Base-by-base conservation (phyloP, 306 rosid genomes). In the Acmispon strigosus region DNA sequence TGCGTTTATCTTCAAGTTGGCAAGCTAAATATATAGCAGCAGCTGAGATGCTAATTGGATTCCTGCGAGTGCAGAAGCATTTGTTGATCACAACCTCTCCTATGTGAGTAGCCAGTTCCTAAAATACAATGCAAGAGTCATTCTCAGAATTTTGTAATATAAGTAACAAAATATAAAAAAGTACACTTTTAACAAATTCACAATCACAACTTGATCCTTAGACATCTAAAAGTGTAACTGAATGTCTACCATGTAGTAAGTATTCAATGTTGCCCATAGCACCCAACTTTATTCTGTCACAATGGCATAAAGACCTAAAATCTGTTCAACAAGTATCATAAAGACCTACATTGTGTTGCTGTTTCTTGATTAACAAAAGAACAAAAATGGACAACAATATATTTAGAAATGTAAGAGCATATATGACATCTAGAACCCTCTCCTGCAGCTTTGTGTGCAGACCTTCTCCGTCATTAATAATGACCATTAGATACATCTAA, bases 1-100 rank as follows among this genome's bases (percentile, higher is more conserved):
- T 94, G 76, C 97, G 93, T 69, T 94, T 94, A 87, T 94, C 99
- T 87, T 94, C 99, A 44, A 94, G 92, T 82, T 94, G 99, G 88
- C 99, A 94, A 53, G 99, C 99, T 76, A 94, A 73, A 76, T 94
- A 94, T 78, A 94, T 94, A 12, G 99, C 97, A 24, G 96, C 97
- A 1, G 96, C 99, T 5, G 96, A 94, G 70, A 94, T 94, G 86
- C 99, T 94, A 59, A 94, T 94, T 32, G 99, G 99, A 72, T 86
- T 94, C 64, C 96, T 83, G 64, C 97, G 90, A 47, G 97, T 94
- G 88, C 99, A 94, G 86, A 94, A 94, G 88, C 99, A 94, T 84
- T 94, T 91, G 84, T 94, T 94, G 84, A 94, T 91, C 76, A 94
- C 99, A 7, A 91, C 97, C 80, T 94, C 97, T 55, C 97, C 97